Percentiles rank a stretch among this genome's conserved stretches.
phyloP scores from a whole-genome alignment of 257 asterid species.

The Scutellaria baicalensis region DNA sequence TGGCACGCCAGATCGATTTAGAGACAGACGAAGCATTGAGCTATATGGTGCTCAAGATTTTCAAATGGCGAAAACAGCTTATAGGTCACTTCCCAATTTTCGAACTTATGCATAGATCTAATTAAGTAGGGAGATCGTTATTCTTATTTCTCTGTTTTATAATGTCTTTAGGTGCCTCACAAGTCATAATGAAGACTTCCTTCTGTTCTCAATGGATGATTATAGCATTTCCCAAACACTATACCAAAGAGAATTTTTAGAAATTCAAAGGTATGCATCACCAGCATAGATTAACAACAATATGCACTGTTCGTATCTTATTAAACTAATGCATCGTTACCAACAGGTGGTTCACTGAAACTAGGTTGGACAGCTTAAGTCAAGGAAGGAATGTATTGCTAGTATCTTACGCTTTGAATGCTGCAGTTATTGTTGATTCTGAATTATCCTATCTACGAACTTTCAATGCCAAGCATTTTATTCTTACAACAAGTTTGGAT shows the following conservation, averaged over 20 bases:
- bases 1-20: slow-evolving; percentile 10
- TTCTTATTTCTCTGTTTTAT: background rate
- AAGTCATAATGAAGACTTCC: slow-evolving; percentile 18
- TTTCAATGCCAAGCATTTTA: background rate
- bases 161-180: slow-evolving; percentile 4
- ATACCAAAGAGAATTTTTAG: slow-evolving; percentile 20
- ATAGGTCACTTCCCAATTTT: slow-evolving; percentile 4
- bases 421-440: slow-evolving; percentile 12
- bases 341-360: slow-evolving; percentile 24
- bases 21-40: slow-evolving; percentile 14
- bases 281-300: background rate
- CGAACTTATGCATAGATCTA: too few relatives aligned
- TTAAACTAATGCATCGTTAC: background rate
- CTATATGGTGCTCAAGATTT: background rate
- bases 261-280: slow-evolving; percentile 18
- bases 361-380: slow-evolving; percentile 8
- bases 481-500: slow-evolving; percentile 14
- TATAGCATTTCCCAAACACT: slow-evolving; percentile 16
- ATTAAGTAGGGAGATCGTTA: background rate
- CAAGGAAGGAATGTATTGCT: background rate
- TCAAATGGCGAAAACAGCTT: slow-evolving; percentile 8
- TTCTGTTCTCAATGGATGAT: slow-evolving; percentile 7
- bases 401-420: background rate
- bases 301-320: background rate
- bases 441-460: slow-evolving; percentile 17